A percentile compares a stretch with the other conserved stretches of the same genome.
Conservation (phyloP, 176 grass and related monocot genomes). For the bread wheat (Triticum aestivum) region DNA sequence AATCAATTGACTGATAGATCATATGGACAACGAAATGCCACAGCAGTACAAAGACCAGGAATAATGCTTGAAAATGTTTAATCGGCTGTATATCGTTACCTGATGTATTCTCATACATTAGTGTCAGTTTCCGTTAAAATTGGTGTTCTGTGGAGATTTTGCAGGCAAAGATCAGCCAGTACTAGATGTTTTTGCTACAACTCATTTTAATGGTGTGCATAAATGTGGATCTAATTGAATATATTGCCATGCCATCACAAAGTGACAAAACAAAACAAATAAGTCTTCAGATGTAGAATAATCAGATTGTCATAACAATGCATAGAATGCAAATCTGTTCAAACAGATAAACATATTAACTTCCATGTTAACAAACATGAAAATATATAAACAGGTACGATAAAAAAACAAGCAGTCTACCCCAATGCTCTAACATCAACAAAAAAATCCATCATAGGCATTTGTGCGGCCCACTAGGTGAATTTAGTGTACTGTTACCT, state of each 20-base stretch:
- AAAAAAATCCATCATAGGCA: not conserved
- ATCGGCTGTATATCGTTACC: not conserved
- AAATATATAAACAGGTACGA: no score
- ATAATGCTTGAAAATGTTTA: not conserved
- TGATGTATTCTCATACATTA: constrained; percentile 1
- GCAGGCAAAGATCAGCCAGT: not conserved
- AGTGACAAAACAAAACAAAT: no score
- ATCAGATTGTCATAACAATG: no score
- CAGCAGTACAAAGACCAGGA: not conserved
- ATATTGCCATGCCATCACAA: no score
- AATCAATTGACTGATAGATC: no score
- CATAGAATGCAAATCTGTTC: no score
- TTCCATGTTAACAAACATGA: no score
- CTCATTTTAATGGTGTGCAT: no score
- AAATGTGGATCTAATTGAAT: no score
- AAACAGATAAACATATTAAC: no score
- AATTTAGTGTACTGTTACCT: constrained; percentile 52
- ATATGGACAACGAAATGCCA: constrained; percentile 5
- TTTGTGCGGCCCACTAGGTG: not conserved
- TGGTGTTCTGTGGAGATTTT: not conserved
- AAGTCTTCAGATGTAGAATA: no score
- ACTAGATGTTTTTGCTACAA: not conserved
- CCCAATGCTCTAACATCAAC: not conserved
- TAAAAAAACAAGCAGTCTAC: no score
- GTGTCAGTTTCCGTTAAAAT: not conserved